phyloP scores from a whole-genome alignment of 805 yeast species.

The Hanseniaspora meyeri region DNA sequence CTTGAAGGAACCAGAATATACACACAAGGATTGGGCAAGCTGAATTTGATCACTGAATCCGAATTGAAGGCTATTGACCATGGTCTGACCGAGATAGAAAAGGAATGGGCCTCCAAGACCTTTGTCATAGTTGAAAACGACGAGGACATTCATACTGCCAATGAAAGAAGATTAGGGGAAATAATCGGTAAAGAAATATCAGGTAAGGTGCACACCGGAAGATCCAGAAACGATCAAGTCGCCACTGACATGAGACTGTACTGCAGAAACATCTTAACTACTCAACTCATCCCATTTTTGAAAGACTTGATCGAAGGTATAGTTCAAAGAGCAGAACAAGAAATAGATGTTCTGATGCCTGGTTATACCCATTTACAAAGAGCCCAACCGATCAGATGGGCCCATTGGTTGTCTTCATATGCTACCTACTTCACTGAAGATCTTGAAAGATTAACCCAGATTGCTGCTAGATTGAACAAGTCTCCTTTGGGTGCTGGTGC shows the following conservation, averaged over 20 bases:
- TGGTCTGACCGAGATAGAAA: constrained; percentile 59
- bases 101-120: constrained; percentile 76
- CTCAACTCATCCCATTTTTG: constrained; percentile 44
- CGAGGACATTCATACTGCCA: constrained; percentile 97
- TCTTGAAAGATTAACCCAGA: constrained; percentile 68
- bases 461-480: constrained; percentile 68
- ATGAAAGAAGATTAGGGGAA: constrained; percentile 95
- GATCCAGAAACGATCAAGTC: constrained; percentile 96
- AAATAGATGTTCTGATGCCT: constrained; percentile 91
- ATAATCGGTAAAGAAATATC: constrained; percentile 85
- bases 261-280: constrained; percentile 62
- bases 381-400: constrained; percentile 99
- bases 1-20: constrained; percentile 87
- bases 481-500: constrained; percentile 97
- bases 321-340: constrained; percentile 63
- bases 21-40: constrained; percentile 71
- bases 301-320: constrained; percentile 56
- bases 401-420: constrained; percentile 90
- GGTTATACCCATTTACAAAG: constrained; percentile 98
- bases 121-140: constrained; percentile 36
- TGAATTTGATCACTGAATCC: constrained; percentile 57
- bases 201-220: constrained; percentile 98
- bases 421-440: constrained; percentile 92
- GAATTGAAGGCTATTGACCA: constrained; percentile 73
- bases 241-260: constrained; percentile 97